Evolutionary conservation across 2,329 filamentous ascomycete genomes (phyloP).

Genomic region (Fusarium nanum): DNA sequence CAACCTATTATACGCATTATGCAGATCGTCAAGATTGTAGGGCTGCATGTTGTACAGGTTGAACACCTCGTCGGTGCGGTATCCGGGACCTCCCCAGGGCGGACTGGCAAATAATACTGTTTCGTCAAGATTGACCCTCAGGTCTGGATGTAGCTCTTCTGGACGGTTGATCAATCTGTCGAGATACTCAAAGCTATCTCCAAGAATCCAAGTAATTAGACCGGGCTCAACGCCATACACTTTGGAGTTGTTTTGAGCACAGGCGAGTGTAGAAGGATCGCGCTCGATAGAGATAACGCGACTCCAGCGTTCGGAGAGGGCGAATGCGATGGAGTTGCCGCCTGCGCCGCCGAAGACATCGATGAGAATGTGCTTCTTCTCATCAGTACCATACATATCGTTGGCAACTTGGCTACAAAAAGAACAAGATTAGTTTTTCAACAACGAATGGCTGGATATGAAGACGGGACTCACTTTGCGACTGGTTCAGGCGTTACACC

Average conservation of each 20-base stretch:
- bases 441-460: not conserved
- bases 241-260: conserved; percentile 90
- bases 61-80: conserved; percentile 75
- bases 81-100: conserved; percentile 70
- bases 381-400: conserved; percentile 71
- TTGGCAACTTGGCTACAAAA: conserved; percentile 74
- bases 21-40: conserved; percentile 76
- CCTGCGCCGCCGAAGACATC: conserved; percentile 93
- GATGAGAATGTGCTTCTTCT: conserved; percentile 74
- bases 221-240: conserved; percentile 81
- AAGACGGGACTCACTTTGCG: conserved; percentile 72
- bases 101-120: conserved; percentile 68
- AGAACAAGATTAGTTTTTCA: not conserved
- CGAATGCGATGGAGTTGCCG: conserved; percentile 96
- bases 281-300: conserved; percentile 91
- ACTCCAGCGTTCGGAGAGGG: conserved; percentile 80
- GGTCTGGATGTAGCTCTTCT: conserved; percentile 51
- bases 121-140: conserved; percentile 55
- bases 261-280: conserved; percentile 81
- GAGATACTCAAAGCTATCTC: conserved; percentile 85
- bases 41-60: conserved; percentile 89
- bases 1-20: conserved; percentile 69
- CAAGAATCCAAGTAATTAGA: conserved; percentile 84
- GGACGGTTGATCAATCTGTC: conserved; percentile 55
- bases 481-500: conserved; percentile 95